phyloP scores from a whole-genome alignment of 805 yeast species.

The Saturnispora mendoncae region DNA sequence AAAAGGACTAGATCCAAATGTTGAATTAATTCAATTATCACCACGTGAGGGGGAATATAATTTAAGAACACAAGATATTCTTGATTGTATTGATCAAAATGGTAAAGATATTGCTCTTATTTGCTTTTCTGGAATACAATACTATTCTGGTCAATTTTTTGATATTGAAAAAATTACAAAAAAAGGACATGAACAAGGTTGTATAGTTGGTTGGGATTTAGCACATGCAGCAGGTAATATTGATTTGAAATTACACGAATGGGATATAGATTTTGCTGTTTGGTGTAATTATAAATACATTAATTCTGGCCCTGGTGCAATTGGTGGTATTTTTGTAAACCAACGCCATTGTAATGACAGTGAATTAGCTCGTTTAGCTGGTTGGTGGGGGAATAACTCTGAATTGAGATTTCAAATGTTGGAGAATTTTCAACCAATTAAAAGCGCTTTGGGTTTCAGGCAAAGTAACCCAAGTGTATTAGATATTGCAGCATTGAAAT shows the following conservation, averaged over 20 bases:
- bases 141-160: conserved; percentile 84
- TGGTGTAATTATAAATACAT: conserved; percentile 93
- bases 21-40: conserved; percentile 52
- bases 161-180: conserved; percentile 65
- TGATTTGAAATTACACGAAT: conserved; percentile 64
- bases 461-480: conserved; percentile 87
- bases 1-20: conserved; percentile 42
- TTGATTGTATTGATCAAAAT: conserved; percentile 44
- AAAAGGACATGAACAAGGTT: conserved; percentile 42
- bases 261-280: conserved; percentile 89
- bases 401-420: conserved; percentile 68
- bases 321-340: conserved; percentile 79
- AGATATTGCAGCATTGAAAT: conserved; percentile 65
- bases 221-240: conserved; percentile 95
- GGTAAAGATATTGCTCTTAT: conserved; percentile 61
- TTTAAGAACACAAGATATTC: conserved; percentile 55
- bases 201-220: conserved; percentile 84
- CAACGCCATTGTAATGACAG: conserved; percentile 33
- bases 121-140: conserved; percentile 82
- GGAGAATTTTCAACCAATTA: conserved; percentile 67
- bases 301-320: conserved; percentile 90
- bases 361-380: conserved; percentile 64
- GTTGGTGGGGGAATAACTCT: conserved; percentile 95
- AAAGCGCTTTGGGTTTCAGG: conserved; percentile 80
- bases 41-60: conserved; percentile 52